Base-by-base conservation (phyloP, 352 stramenopile genomes). In the Saprolegnia diclina region DNA sequence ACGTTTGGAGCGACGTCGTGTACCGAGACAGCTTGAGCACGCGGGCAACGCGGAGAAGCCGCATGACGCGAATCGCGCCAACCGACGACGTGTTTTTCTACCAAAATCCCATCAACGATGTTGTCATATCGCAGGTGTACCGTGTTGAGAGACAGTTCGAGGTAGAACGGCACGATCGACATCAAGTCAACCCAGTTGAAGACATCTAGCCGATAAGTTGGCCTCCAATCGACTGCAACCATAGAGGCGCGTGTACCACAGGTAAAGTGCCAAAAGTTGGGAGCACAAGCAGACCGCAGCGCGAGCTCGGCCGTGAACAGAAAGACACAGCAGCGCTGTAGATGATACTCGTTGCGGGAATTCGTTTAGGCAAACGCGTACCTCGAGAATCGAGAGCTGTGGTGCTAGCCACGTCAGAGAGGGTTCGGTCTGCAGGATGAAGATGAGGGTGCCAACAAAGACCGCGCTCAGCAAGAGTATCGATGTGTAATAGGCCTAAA, bases 1-100 rank as follows among this genome's bases (percentile, higher is more conserved):
- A 95, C 37, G 92, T 82, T 56, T 90, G 82, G 71, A 95, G 93
- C 22, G 85, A 87, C 5, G 83, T 89, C 10, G 87, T 91, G 56
- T 95, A 94, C 16, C 86, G 80, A 22, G 86, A 93, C 73, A 95
- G 89, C 73, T 95, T 95, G 50, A 96, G 75, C 21, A 96, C 84
- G 13, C 89, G 82, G 0, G 85, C 82, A 0, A 96, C 85, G 13
- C 88, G 83, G 9, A 82, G 87, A 53, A 96, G 83, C 0, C 89
- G 85, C 7, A 95, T 81, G 45, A 96, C 88, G 35, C 89, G 79
- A 55, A 96, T 84, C 14, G 87, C 85, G 5, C 81, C 80, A 21
- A 92, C 83, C 11, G 77, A 85, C 5, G 74, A 72, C 9, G 32
- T 38, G 42, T 76, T 81, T 69, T 89, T 89, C 54, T 91, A 62